Conservation (phyloP, 2,329 filamentous ascomycete species). For the Colletotrichum graminicola region DNA sequence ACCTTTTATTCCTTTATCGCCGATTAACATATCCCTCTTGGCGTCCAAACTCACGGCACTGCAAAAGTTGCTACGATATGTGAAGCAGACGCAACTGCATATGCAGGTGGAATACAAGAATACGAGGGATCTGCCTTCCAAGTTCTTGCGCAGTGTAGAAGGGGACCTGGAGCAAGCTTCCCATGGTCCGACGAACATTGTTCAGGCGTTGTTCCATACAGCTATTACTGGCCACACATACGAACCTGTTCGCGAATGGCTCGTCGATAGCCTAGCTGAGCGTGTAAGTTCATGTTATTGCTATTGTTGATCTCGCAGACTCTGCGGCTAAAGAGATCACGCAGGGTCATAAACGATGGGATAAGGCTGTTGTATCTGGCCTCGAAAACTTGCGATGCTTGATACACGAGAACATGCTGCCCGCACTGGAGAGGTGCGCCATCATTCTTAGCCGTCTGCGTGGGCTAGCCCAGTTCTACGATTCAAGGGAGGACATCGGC, state of each 20-base stretch:
- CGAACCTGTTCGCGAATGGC: constrained; percentile 83
- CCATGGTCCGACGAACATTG: constrained; percentile 71
- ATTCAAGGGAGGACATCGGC: constrained; percentile 73
- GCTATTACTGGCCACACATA: constrained; percentile 86
- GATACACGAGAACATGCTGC: constrained; percentile 88
- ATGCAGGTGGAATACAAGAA: constrained; percentile 87
- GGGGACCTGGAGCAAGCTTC: constrained; percentile 76
- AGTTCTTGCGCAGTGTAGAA: constrained; percentile 83
- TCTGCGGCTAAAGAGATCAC: constrained; percentile 38
- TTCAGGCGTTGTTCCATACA: constrained; percentile 84
- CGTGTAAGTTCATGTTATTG: constrained; percentile 65
- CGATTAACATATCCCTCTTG: constrained; percentile 84
- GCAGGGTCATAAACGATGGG: constrained; percentile 94
- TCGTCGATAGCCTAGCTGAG: constrained; percentile 85
- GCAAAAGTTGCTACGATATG: constrained; percentile 87
- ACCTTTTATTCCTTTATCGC: constrained; percentile 83
- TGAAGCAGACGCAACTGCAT: constrained; percentile 82
- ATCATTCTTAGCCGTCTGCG: constrained; percentile 86
- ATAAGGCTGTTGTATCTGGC: constrained; percentile 83
- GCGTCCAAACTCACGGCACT: constrained; percentile 89
- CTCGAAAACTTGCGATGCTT: constrained; percentile 83
- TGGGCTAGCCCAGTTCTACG: constrained; percentile 85
- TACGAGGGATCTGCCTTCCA: constrained; percentile 80
- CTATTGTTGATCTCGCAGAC: constrained; percentile 22
- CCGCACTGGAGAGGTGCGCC: constrained; percentile 84